phyloP scores from a whole-genome alignment of 83 land plant genomes.

The Picea abies region DNA sequence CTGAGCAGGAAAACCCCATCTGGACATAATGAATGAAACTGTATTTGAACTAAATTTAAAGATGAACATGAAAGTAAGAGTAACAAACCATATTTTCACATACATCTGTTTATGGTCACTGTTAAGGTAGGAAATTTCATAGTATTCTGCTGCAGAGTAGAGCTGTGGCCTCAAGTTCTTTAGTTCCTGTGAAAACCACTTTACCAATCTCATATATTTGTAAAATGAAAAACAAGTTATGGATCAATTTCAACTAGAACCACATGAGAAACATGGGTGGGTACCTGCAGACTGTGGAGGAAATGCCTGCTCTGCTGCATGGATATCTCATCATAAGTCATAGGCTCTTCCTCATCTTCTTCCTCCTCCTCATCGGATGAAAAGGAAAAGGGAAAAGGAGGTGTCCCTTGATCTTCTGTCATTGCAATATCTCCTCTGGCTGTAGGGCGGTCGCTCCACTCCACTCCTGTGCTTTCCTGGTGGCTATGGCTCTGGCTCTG shows the following conservation, averaged over 20 bases:
- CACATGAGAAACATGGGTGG: too few relatives aligned
- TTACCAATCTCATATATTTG: neutral
- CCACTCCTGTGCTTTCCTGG: too few relatives aligned
- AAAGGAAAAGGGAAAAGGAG: too few relatives aligned
- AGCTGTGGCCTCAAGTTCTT: slow-evolving; percentile 39
- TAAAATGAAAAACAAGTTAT: neutral
- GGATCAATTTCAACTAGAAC: neutral
- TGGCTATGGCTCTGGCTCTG: too few relatives aligned
- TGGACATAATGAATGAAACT: neutral
- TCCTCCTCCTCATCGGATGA: neutral
- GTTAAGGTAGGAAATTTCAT: slow-evolving; percentile 32
- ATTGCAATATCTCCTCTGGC: too few relatives aligned
- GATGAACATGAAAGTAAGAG: neutral
- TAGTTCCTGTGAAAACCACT: slow-evolving; percentile 30
- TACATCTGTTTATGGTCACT: slow-evolving; percentile 38
- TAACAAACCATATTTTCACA: neutral
- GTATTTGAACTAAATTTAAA: neutral
- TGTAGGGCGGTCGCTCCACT: too few relatives aligned
- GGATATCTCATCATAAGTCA: slow-evolving; percentile 45
- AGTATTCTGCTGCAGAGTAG: slow-evolving; percentile 45
- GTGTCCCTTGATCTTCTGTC: too few relatives aligned
- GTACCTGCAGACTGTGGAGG: slow-evolving; percentile 58
- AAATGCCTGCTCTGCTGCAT: slow-evolving; percentile 60
- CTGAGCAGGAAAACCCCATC: slow-evolving; percentile 27
- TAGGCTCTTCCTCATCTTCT: slow-evolving; percentile 14